Percentiles rank a stretch among this genome's conserved stretches.
Evolutionary conservation across 345 rosid species (phyloP).

Genomic region (Mallotus nudiflorus): DNA sequence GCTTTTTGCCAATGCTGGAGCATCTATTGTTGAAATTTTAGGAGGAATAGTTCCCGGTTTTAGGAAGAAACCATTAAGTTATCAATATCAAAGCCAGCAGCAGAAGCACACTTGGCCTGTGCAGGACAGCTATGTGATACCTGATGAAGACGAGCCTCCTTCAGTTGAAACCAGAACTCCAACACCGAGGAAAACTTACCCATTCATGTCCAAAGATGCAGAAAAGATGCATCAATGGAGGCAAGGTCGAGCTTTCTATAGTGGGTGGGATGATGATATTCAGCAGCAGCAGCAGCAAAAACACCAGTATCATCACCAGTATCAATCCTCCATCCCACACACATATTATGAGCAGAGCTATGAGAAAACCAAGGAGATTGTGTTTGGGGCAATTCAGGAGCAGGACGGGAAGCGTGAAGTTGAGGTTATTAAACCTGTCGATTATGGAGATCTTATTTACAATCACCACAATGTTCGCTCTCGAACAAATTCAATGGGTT

Average conservation of each 20-base stretch:
- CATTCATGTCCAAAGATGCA: conserved; percentile 93
- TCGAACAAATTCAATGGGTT: conserved; percentile 45
- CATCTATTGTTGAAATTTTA: conserved; percentile 57
- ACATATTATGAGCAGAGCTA: conserved; percentile 73
- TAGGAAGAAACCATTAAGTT: conserved; percentile 42
- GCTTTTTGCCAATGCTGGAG: conserved; percentile 53
- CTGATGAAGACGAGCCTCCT: conserved; percentile 88
- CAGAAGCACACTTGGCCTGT: conserved; percentile 59
- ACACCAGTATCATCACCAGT: conserved; percentile 61
- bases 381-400: conserved; percentile 90
- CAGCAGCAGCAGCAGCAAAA: conserved; percentile 56
- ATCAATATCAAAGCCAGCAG: conserved; percentile 38
- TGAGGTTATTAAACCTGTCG: conserved; percentile 54
- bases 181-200: conserved; percentile 80
- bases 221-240: conserved; percentile 90
- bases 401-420: conserved; percentile 46
- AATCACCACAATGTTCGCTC: conserved; percentile 49
- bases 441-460: conserved; percentile 46
- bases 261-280: conserved; percentile 61
- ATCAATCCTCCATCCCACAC: conserved; percentile 66
- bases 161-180: conserved; percentile 75
- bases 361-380: conserved; percentile 78
- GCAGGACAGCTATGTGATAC: conserved; percentile 67
- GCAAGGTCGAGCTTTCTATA: conserved; percentile 74
- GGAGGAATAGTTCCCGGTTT: conserved; percentile 67